phyloP scores from a whole-genome alignment of 1,284 basidiomycete genomes.

The Cryptococcus amylolentus region DNA sequence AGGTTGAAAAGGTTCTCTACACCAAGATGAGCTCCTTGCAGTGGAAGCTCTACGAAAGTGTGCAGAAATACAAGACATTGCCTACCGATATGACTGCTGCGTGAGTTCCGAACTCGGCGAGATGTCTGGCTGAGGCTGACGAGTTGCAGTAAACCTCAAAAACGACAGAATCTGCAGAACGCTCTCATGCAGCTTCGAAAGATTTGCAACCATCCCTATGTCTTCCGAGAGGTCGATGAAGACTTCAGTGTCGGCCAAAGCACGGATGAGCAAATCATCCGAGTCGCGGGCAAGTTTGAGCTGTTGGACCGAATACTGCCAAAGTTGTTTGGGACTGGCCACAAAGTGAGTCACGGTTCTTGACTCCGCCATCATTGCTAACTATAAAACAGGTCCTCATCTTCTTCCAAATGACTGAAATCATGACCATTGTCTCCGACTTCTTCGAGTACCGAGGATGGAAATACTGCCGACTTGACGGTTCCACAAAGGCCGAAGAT shows the following conservation, averaged over 20 bases:
- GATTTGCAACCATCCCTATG: conserved; percentile 97
- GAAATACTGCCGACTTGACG: conserved; percentile 92
- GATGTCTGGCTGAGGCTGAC: conserved; percentile 13
- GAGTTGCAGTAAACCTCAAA: conserved; percentile 42
- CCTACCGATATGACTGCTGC: conserved; percentile 40
- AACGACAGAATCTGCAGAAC: conserved; percentile 66
- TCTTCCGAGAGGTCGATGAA: conserved; percentile 88
- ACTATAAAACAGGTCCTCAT: conserved; percentile 59
- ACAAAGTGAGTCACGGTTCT: conserved; percentile 61
- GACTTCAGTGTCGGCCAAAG: conserved; percentile 58
- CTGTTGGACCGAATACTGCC: conserved; percentile 89
- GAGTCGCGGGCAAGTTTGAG: conserved; percentile 92
- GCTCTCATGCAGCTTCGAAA: conserved; percentile 99
- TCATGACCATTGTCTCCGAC: conserved; percentile 99
- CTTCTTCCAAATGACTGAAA: conserved; percentile 99
- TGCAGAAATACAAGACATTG: conserved; percentile 65
- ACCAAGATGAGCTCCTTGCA: conserved; percentile 95
- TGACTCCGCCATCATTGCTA: too few relatives aligned
- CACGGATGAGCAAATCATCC: conserved; percentile 75
- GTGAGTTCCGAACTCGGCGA: conserved; percentile 14
- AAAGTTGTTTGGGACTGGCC: conserved; percentile 87
- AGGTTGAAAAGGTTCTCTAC: conserved; percentile 99
- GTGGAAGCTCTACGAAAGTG: conserved; percentile 88
- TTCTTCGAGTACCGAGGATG: conserved; percentile 87
- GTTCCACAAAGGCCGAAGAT: conserved; percentile 97